Conservation (phyloP, 78 protist genomes). For the Neovahlkampfia damariscottae region DNA sequence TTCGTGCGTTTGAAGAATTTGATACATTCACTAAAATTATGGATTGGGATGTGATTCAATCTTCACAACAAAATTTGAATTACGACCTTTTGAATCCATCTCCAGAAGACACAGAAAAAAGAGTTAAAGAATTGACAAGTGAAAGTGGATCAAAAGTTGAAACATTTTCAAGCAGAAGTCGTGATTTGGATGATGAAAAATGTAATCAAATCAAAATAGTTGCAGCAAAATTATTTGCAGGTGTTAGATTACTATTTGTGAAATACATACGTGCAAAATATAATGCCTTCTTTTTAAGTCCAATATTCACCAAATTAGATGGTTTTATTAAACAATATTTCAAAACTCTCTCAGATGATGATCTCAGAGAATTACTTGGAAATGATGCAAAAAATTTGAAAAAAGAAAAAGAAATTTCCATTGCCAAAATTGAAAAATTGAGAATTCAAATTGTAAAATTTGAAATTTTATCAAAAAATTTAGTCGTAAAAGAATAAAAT, state of each 20-base stretch:
- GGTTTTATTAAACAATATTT: not conserved
- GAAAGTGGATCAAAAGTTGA: not conserved
- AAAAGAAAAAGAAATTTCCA: not conserved
- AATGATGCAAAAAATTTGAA: not conserved
- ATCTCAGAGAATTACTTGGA: not conserved
- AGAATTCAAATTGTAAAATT: not conserved
- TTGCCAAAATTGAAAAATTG: not conserved
- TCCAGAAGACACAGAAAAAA: constrained; percentile 44
- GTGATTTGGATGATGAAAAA: constrained; percentile 9
- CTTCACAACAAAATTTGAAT: constrained; percentile 9
- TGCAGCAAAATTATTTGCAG: constrained; percentile 39
- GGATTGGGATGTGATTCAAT: constrained; percentile 47
- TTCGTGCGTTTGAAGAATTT: constrained; percentile 40
- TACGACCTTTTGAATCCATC: constrained; percentile 40
- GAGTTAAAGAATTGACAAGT: constrained; percentile 43
- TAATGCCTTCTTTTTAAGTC: constrained; percentile 63
- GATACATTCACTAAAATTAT: constrained; percentile 55
- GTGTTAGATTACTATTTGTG: constrained; percentile 50
- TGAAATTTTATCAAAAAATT: not conserved
- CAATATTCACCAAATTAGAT: constrained; percentile 26
- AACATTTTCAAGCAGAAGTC: not conserved
- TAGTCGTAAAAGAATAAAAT: not conserved
- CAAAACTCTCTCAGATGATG: not conserved
- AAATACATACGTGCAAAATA: constrained; percentile 41
- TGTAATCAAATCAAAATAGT: constrained; percentile 2